A percentile compares a stretch with the other conserved stretches of the same genome.
Conservation (phyloP, 345 rosid genomes). For the Durio zibethinus region DNA sequence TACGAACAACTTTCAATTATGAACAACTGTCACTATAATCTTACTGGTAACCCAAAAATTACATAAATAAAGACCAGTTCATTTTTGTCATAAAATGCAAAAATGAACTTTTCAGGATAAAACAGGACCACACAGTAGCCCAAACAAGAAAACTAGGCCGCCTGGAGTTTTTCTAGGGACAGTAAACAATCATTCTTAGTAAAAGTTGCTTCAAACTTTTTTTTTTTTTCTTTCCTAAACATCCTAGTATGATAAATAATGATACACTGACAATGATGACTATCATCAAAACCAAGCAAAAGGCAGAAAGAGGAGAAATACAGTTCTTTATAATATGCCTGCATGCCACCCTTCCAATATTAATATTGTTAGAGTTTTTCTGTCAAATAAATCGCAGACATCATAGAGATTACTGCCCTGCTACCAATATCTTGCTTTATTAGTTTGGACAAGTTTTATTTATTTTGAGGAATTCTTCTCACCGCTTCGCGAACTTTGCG, state of each 20-base stretch:
- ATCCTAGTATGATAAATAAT: not conserved
- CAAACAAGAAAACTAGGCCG: not conserved
- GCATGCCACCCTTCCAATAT: not conserved
- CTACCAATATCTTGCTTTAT: not conserved
- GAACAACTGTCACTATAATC: not conserved
- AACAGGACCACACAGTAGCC: not conserved
- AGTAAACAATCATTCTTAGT: not conserved
- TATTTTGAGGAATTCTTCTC: constrained; percentile 23
- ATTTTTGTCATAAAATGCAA: not conserved
- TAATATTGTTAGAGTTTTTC: not conserved
- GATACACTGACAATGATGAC: not conserved
- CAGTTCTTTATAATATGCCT: not conserved
- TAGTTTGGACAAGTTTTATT: not conserved
- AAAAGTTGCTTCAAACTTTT: not conserved
- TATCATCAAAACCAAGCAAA: not conserved
- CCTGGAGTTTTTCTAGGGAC: not conserved
- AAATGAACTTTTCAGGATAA: not conserved
- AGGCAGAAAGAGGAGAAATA: not conserved
- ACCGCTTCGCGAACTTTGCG: constrained; percentile 79
- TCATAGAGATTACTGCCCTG: not conserved
- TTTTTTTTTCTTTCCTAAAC: not conserved
- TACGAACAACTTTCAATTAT: not conserved
- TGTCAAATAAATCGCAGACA: not conserved
- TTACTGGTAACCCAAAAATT: not conserved
- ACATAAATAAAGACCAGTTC: not conserved